A percentile compares a stretch with the other conserved stretches of the same genome.
Conservation (phyloP, 139 green algal species). For the Micractinium sp. region DNA sequence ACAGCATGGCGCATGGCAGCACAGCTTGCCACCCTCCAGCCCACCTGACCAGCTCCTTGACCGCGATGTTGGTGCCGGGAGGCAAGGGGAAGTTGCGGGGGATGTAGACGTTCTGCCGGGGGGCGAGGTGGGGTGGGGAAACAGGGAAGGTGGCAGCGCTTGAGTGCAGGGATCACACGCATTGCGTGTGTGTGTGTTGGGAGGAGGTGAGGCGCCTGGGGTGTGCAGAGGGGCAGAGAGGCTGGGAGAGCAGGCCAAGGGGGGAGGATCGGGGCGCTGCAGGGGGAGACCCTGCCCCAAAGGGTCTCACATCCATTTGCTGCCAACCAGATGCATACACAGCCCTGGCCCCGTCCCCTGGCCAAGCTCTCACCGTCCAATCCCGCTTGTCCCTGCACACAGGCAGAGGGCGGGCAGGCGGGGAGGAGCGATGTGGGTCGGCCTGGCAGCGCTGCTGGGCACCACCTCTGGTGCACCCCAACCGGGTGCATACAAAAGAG, state of each 20-base stretch:
- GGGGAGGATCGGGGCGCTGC: background rate
- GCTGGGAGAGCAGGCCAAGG: too few relatives aligned
- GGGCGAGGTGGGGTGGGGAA: background rate
- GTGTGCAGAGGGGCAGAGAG: background rate
- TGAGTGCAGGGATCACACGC: background rate
- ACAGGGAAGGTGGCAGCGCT: background rate
- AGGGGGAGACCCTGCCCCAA: too few relatives aligned
- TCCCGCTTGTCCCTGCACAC: slow-evolving; percentile 69
- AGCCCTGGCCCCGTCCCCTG: background rate
- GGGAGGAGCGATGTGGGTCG: too few relatives aligned
- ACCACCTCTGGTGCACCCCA: background rate
- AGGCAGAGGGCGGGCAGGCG: background rate
- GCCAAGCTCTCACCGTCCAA: slow-evolving; percentile 42
- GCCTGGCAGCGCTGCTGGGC: background rate
- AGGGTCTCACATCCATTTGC: too few relatives aligned
- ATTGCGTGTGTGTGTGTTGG: background rate
- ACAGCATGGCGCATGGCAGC: background rate
- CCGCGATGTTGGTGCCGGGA: slow-evolving; percentile 47
- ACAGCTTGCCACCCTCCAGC: slow-evolving; percentile 9
- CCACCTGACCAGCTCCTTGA: slow-evolving; percentile 46
- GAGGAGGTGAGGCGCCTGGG: background rate
- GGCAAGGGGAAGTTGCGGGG: slow-evolving; percentile 57
- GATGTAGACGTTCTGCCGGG: slow-evolving; percentile 20
- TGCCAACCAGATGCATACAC: background rate
- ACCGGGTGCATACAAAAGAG: too few relatives aligned